Conservation (phyloP, 306 rosid species). For the Lathyrus oleraceus region DNA sequence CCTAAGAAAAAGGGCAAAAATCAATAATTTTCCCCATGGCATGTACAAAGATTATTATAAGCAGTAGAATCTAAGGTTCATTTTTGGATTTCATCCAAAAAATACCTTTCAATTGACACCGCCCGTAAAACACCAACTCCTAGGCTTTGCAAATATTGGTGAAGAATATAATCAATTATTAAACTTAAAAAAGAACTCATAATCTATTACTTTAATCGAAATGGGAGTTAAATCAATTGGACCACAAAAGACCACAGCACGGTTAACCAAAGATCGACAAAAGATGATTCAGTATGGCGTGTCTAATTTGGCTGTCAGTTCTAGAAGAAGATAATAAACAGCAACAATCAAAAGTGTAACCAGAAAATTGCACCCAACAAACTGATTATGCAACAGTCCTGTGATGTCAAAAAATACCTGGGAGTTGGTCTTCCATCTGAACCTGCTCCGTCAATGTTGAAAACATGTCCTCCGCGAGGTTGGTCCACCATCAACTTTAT, state of each 20-base stretch:
- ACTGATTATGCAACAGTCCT: background rate
- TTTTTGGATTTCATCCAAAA: constrained; percentile 33
- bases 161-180: constrained; percentile 12
- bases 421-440: constrained; percentile 99
- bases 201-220: constrained; percentile 12
- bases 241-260: background rate
- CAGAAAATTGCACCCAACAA: constrained; percentile 12
- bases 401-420: constrained; percentile 53
- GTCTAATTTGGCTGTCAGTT: constrained; percentile 6
- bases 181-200: constrained; percentile 17
- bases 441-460: constrained; percentile 98
- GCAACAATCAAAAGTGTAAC: constrained; percentile 21
- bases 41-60: background rate
- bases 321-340: constrained; percentile 8
- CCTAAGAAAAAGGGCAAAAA: constrained; percentile 45
- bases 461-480: constrained; percentile 90
- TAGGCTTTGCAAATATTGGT: constrained; percentile 16
- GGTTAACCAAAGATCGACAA: constrained; percentile 21
- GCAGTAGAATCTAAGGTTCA: background rate
- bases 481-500: constrained; percentile 88
- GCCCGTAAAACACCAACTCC: constrained; percentile 5
- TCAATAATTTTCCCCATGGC: constrained; percentile 19
- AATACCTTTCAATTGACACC: constrained; percentile 25
- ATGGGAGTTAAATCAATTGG: constrained; percentile 4
- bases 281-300: constrained; percentile 15